Base-by-base conservation (phyloP, 129 eudicot genomes). In the Escallonia rubra region DNA sequence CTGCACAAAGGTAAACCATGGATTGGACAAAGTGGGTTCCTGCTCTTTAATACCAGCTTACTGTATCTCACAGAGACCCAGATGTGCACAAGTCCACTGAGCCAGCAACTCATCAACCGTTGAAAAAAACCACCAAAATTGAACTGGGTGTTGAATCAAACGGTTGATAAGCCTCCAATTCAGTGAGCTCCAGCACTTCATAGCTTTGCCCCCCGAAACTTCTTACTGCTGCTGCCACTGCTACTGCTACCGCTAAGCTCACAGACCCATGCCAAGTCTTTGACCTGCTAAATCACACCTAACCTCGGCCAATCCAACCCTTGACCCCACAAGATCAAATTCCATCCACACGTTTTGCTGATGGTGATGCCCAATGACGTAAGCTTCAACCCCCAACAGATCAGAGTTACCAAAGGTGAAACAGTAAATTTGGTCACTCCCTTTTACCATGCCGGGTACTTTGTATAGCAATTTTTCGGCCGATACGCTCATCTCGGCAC, bases 261-360 rank as follows among this genome's bases (percentile, higher is more conserved):
- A 43, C 7, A 42, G 41, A 68, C 69, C 76, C 69, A 87, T 10
- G 8, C 87, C 95, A 60, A 90, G 77, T 14, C 67, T 86, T 68
- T 81, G 86, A 75, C 83, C 70, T 12, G 86, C 88, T 12, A 78
- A 66, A 79, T 87, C 96, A 75, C 97, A 91, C 71, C 86, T 74
- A 73, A 87, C 84, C 80, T 85, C 88, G 10, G 93, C 93, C 44
- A 91, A 73, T 55, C 97, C 97, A 62, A 91, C 88, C 80, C 93
- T 76, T 4, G 81, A 85, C 10, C 81, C 83, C 0, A 55, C 84
- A 63, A 90, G 54, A 82, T 90, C 97, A 72, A 87, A 90, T 58
- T 90, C 97, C 87, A 90, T 82, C 97, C 97, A 90, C 85, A 84
- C 61, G 58, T 90, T 80, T 52, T 91, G 85, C 68, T 91, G 97